phyloP scores from a whole-genome alignment of 768 basidiomycete genomes.

The Russula sp. region DNA sequence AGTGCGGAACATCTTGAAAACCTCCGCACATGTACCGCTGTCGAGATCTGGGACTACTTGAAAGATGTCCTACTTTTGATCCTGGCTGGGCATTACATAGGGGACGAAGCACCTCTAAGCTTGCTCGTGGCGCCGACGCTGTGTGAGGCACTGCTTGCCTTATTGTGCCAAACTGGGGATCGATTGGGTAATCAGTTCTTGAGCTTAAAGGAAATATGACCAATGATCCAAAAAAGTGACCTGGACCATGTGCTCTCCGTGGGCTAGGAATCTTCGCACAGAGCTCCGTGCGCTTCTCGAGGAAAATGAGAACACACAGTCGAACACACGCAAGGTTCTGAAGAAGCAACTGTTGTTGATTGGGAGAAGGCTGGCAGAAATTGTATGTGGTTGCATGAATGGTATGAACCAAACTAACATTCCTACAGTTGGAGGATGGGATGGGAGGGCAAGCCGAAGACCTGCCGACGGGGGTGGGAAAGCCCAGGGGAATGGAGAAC shows the following conservation, averaged over 20 bases:
- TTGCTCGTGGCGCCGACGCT: slow-evolving; percentile 45
- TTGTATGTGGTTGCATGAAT: neutral
- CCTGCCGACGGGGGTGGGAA: neutral
- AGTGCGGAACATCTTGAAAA: slow-evolving; percentile 23
- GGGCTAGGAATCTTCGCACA: slow-evolving; percentile 42
- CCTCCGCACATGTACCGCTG: slow-evolving; percentile 36
- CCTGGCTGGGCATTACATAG: slow-evolving; percentile 39
- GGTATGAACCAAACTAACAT: neutral
- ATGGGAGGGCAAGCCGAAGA: neutral
- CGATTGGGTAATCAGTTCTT: slow-evolving; percentile 17
- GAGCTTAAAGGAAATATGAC: neutral
- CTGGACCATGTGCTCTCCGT: slow-evolving; percentile 38
- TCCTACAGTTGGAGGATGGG: neutral
- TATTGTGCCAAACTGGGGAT: slow-evolving; percentile 28
- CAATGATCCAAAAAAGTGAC: slow-evolving; percentile 14
- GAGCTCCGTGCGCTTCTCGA: slow-evolving; percentile 34
- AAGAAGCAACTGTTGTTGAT: neutral
- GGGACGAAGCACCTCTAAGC: slow-evolving; percentile 46
- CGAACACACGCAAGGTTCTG: neutral
- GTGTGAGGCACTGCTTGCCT: slow-evolving; percentile 41
- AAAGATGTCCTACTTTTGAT: slow-evolving; percentile 45
- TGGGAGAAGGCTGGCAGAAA: slow-evolving; percentile 1
- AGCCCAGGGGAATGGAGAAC: neutral
- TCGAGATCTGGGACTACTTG: slow-evolving; percentile 53
- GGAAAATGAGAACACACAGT: neutral